phyloP scores from a whole-genome alignment of 129 eudicot species.

The Kitagawia praeruptora region DNA sequence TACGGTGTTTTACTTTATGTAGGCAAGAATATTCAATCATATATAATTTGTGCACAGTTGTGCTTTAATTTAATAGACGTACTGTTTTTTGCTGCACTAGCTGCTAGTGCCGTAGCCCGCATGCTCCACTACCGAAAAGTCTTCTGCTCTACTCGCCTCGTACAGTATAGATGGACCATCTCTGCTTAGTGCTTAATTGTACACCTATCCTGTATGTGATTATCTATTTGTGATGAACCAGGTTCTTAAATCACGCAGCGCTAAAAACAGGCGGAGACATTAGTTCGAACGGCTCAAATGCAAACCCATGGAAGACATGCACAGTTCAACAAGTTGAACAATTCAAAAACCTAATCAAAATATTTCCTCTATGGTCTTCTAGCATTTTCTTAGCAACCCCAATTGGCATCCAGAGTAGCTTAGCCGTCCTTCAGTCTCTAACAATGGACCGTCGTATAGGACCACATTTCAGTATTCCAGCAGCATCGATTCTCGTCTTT shows the following conservation, averaged over 20 bases:
- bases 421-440: constrained; percentile 50
- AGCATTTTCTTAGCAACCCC: constrained; percentile 45
- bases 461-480: constrained; percentile 36
- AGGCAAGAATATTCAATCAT: too few relatives aligned
- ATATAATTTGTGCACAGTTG: too few relatives aligned
- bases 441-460: constrained; percentile 49
- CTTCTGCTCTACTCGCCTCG: too few relatives aligned
- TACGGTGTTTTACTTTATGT: too few relatives aligned
- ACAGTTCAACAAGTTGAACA: constrained; percentile 72
- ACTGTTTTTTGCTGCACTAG: neutral
- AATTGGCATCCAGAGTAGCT: constrained; percentile 34
- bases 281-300: constrained; percentile 15
- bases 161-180: too few relatives aligned
- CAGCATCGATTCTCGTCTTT: constrained; percentile 40
- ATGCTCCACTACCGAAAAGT: neutral
- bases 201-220: neutral
- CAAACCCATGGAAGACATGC: constrained; percentile 55
- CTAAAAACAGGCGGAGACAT: constrained; percentile 17
- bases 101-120: neutral
- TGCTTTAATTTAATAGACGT: too few relatives aligned
- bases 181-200: too few relatives aligned
- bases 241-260: constrained; percentile 52
- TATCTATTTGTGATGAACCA: neutral
- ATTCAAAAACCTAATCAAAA: constrained; percentile 37
- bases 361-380: constrained; percentile 49